Evolutionary conservation across 345 rosid genomes (phyloP), one percentile per base, ranked within the genome.

Genomic region (Eucalyptus regnans): DNA sequence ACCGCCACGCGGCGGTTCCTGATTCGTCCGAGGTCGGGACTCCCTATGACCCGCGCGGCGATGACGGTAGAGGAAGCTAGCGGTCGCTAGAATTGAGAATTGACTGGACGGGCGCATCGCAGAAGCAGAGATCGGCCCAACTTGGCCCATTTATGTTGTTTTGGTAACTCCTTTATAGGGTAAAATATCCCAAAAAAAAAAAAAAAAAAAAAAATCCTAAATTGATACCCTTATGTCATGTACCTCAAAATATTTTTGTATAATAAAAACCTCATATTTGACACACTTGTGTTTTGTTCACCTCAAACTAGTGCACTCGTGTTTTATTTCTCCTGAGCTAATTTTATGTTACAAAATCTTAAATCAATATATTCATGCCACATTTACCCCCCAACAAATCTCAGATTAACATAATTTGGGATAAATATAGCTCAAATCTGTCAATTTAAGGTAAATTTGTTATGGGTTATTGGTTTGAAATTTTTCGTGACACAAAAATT

Each of bases 361-460:
- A 52, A 52, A 52, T 0, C 4, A 1, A 1, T 52, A 18, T 0
- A 52, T 20, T 52, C 25, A 1, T 52, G 3, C 0, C 1, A 52
- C 10, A 18, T 52, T 52, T 20, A 20, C 2, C 5, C 5, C 1
- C 4, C 2, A 20, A 20, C 25, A 52, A 52, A 52, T 0, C 23
- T 52, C 5, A 0, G 1, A 52, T 52, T 18, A 52, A 52, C 1
- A 52, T 52, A 4, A 52, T 52, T 52, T 20, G 25, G 10, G 5
- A 52, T 52, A 52, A 20, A 52, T 52, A 52, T 52, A 0, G 25
- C 58, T 0, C 0, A 0, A 0, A 52, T 52, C 0, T 52, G 5
- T 52, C 2, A 8, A 52, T 52, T 3, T 52, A 3, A 52, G 0
- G 25, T 8, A 52, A 52, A 20, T 18, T 3, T 52, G 4, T 20